Base-by-base conservation (phyloP, 192 early-diverging fungal species). In the Mortierella alpina region DNA sequence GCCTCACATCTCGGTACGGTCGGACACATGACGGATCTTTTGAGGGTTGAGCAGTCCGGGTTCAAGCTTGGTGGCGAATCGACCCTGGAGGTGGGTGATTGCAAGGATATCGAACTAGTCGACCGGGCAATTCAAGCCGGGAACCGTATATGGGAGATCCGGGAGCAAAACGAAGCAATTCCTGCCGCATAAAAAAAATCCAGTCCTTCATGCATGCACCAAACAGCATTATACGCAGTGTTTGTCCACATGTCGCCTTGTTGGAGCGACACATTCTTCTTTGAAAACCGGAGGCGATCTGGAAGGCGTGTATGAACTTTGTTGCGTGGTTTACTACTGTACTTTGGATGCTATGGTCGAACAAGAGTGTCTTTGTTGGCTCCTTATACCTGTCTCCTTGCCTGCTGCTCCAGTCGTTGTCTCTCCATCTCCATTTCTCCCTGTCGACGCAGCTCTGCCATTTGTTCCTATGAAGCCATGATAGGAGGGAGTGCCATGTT, bases 11-110 rank as follows among this genome's bases (percentile, higher is more conserved):
- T 93, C 31, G 89, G 87, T 10, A 87, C 86, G 13, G 85, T 75
- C 0, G 93, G 90, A 0, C 84, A 88, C 44, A 92, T 93, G 89
- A 80, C 86, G 6, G 87, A 84, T 42, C 82, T 95, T 15, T 65
- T 89, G 42, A 65, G 93, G 52, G 84, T 82, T 50, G 75, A 90
- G 51, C 92, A 93, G 65, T 89, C 89, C 0, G 70, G 81, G 5
- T 81, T 88, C 69, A 80, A 73, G 2, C 52, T 94, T 18, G 84
- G 76, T 55, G 84, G 64, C 8, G 77, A 86, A 44, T 78, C 87
- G 63, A 87, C 77, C 0, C 18, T 80, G 22, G 70, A 80, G 14
- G 70, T 85, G 49, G 65, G 65, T 4, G 88, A 86, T 18, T 63
- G 87, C 20, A 70, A 74, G 55, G 68, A 84, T 54, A 7, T 84